Base-by-base conservation (phyloP, 139 green algal genomes). In the Coccomyxa sp. region DNA sequence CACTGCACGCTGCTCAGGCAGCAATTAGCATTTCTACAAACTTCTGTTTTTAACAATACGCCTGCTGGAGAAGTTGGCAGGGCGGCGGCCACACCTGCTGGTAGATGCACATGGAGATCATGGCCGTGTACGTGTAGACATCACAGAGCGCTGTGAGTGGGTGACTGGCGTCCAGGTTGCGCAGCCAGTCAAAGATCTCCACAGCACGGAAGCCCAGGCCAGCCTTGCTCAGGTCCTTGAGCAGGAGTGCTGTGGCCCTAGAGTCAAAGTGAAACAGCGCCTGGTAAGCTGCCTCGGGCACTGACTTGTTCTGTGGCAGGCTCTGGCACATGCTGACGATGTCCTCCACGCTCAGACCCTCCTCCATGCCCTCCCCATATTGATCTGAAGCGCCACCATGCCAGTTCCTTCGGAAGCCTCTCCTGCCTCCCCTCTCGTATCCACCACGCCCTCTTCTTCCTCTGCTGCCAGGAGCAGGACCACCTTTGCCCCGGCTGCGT, bases 71-170 rank as follows among this genome's bases (percentile, higher is more conserved):
- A 51, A 51, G 38, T 51, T 7, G 38, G 38, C 38, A 51, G 7
- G 38, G 38, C 38, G 38, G 38, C 38, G 38, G 38, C 38, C 38
- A 9, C 63, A 11, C 63, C 77, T 91, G 92, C 80, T 92, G 87
- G 60, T 92, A 88, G 68, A 95, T 96, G 84, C 93, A 97, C 27
- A 95, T 83, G 23, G 88, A 93, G 76, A 97, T 94, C 71, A 92
- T 93, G 57, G 94, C 93, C 13, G 94, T 97, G 86, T 95, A 97
- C 25, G 90, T 92, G 87, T 92, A 97, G 0, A 97, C 92, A 38
- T 97, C 94, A 78, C 90, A 91, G 76, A 96, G 87, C 7, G 77
- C 60, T n/a, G 83, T 67, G 25, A 96, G 83, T 15, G 88, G 85
- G 83, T 91, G 86, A 23, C 82, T 85, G 38, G 82, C 77, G 17